phyloP scores from a whole-genome alignment of 2,329 filamentous ascomycete genomes.

The Blumeriella jaapii region DNA sequence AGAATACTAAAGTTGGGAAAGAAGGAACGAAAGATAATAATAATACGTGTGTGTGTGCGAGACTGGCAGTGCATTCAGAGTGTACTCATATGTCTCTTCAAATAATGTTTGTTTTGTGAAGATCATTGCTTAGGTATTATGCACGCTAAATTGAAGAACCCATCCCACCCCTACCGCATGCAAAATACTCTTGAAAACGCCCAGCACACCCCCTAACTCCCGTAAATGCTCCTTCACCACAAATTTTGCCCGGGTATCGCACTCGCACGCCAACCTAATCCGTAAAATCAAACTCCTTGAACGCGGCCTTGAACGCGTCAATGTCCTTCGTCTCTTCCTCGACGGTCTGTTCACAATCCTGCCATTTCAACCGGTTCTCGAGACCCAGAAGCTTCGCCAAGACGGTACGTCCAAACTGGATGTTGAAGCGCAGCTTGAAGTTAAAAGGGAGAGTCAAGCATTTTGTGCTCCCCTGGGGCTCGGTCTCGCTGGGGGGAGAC shows the following conservation, averaged over 20 bases:
- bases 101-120: too few species aligned
- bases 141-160: too few species aligned
- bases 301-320: conserved; percentile 66
- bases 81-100: too few species aligned
- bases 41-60: too few species aligned
- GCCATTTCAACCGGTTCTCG: conserved; percentile 73
- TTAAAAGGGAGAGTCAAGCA: conserved; percentile 65
- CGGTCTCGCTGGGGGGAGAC: conserved; percentile 39
- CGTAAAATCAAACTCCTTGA: conserved; percentile 73
- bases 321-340: conserved; percentile 73
- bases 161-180: too few species aligned
- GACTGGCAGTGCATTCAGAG: too few species aligned
- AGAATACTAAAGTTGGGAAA: too few species aligned
- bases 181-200: too few species aligned
- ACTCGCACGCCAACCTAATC: conserved; percentile 6
- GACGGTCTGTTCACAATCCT: conserved; percentile 65
- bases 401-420: conserved; percentile 82
- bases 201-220: too few species aligned
- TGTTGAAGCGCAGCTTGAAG: conserved; percentile 64
- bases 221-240: too few species aligned
- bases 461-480: conserved; percentile 38
- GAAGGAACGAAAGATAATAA: too few species aligned
- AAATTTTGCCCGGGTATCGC: not conserved
- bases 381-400: conserved; percentile 77
- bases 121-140: too few species aligned